Conservation (phyloP, 2,329 filamentous ascomycete species). For the Botrytis elliptica region DNA sequence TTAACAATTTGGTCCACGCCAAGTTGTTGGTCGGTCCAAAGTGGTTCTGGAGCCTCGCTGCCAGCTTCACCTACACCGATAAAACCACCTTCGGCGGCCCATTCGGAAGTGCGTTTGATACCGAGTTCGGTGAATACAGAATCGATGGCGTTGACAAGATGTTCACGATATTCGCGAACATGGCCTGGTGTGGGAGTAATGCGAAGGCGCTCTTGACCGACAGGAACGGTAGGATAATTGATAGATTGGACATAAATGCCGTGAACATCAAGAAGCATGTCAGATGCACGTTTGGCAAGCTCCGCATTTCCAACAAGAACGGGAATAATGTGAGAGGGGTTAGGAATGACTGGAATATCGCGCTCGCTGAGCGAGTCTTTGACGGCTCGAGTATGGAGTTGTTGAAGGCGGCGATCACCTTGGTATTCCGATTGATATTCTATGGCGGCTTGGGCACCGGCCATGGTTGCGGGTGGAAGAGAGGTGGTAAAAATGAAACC, state of each 20-base stretch:
- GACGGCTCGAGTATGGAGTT: slow-evolving; percentile 92
- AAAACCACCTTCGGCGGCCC: slow-evolving; percentile 88
- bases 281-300: slow-evolving; percentile 85
- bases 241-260: slow-evolving; percentile 97
- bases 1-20: slow-evolving; percentile 66
- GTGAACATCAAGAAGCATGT: slow-evolving; percentile 86
- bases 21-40: slow-evolving; percentile 91
- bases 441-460: slow-evolving; percentile 85
- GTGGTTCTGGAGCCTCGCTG: slow-evolving; percentile 60
- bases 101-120: slow-evolving; percentile 91
- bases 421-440: slow-evolving; percentile 87
- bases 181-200: slow-evolving; percentile 97
- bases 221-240: slow-evolving; percentile 97
- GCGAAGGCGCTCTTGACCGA: slow-evolving; percentile 94
- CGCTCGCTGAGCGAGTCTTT: slow-evolving; percentile 76
- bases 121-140: slow-evolving; percentile 83
- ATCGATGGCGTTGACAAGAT: slow-evolving; percentile 81
- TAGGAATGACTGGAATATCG: slow-evolving; percentile 95
- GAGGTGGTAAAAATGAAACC: slow-evolving; percentile 99
- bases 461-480: slow-evolving; percentile 94
- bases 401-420: slow-evolving; percentile 87
- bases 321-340: slow-evolving; percentile 94
- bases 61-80: slow-evolving; percentile 82
- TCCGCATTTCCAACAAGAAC: slow-evolving; percentile 93
- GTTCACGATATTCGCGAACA: slow-evolving; percentile 76